Evolutionary conservation across 192 early-diverging fungal genomes (phyloP).

Genomic region (Podochytrium sp.): DNA sequence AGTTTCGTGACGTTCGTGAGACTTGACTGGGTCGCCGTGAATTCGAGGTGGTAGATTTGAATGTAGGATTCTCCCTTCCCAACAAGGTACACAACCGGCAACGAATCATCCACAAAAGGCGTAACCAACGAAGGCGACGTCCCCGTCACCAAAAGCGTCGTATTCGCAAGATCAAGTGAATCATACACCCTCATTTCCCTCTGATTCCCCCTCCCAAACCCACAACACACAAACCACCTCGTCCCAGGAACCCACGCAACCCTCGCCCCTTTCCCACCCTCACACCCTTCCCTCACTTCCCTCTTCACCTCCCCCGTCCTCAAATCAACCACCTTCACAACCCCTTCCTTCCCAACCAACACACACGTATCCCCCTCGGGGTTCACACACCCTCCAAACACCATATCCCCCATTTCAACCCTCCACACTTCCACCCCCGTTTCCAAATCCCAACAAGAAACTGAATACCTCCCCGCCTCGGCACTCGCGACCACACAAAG

Average conservation of each 20-base stretch:
- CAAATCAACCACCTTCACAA: slow-evolving; percentile 69
- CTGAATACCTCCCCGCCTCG: slow-evolving; percentile 53
- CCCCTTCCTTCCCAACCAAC: slow-evolving; percentile 67
- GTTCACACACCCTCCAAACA: not conserved
- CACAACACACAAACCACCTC: slow-evolving; percentile 57
- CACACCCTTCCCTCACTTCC: slow-evolving; percentile 63
- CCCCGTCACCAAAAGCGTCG: slow-evolving; percentile 51
- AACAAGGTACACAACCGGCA: slow-evolving; percentile 13
- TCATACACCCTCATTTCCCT: slow-evolving; percentile 67
- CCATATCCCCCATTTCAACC: not conserved
- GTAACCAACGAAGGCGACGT: slow-evolving; percentile 76
- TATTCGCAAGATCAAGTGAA: slow-evolving; percentile 24
- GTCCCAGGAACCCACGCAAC: slow-evolving; percentile 69
- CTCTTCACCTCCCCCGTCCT: slow-evolving; percentile 59
- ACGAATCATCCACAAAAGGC: slow-evolving; percentile 60
- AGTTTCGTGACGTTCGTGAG: slow-evolving; percentile 3
- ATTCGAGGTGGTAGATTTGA: slow-evolving; percentile 71
- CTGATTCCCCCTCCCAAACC: slow-evolving; percentile 76
- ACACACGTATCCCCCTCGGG: slow-evolving; percentile 70
- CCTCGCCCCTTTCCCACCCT: slow-evolving; percentile 64
- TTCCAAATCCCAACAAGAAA: slow-evolving; percentile 61
- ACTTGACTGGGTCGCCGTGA: slow-evolving; percentile 48
- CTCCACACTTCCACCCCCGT: slow-evolving; percentile 29
- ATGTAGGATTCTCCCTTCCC: slow-evolving; percentile 72
- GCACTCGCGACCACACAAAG: slow-evolving; percentile 63